These are phyloP conservation scores for Pelargonium fulgidum DNA, from an alignment of 441 rosid genomes.

Conservation along the genomic window DNA sequence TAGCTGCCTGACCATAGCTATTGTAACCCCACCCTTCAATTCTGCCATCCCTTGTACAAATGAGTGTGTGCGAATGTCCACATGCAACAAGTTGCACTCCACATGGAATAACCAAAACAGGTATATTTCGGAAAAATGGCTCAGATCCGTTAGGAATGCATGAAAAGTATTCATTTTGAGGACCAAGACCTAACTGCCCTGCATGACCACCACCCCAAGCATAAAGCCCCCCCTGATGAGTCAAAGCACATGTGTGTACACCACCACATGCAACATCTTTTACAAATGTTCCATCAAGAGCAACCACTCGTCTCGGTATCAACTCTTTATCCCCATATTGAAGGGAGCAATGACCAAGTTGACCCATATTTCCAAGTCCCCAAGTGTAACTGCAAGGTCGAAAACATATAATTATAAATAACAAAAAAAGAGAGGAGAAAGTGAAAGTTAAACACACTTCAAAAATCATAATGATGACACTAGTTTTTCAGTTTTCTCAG, in stretches of 20 bases:
- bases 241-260: conserved; percentile 77
- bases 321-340: conserved; percentile 83
- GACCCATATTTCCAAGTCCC: conserved; percentile 92
- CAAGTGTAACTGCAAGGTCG: conserved; percentile 66
- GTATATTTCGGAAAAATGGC: conserved; percentile 58
- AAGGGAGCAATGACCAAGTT: conserved; percentile 91
- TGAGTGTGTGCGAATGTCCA: conserved; percentile 89
- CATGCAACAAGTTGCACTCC: conserved; percentile 80
- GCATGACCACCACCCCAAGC: conserved; percentile 95
- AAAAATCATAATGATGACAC: background rate
- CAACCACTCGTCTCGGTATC: conserved; percentile 74
- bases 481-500: no score
- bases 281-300: conserved; percentile 64
- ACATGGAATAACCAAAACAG: conserved; percentile 58
- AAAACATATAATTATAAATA: conserved; percentile 25
- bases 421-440: background rate
- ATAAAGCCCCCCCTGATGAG: conserved; percentile 71
- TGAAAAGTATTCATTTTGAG: conserved; percentile 61
- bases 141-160: conserved; percentile 52
- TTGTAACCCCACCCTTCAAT: conserved; percentile 96
- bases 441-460: background rate
- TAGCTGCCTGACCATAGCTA: conserved; percentile 93
- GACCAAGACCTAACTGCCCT: conserved; percentile 91
- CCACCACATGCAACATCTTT: conserved; percentile 89
- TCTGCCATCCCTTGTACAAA: conserved; percentile 62